Evolutionary conservation across 306 rosid genomes (phyloP), one percentile per base, ranked within the genome.

Genomic region (Ormosia emarginata): DNA sequence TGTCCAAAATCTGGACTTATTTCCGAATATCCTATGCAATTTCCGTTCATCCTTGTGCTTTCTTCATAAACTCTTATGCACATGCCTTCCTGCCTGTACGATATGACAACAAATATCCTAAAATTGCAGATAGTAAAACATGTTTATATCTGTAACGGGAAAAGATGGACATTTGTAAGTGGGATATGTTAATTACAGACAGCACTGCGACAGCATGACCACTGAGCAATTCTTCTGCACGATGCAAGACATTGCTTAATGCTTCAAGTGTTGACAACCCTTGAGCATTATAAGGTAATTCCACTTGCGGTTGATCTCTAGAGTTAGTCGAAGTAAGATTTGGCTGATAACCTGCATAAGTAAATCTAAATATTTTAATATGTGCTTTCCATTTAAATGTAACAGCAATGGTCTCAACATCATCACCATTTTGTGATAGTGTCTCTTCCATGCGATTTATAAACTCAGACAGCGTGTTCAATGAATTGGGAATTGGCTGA

Each of bases 401-500:
- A 78, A 57, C 30, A 24, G 24, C 24, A 24, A 24, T 24, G 24
- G 32, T 81, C 50, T 52, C 61, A 59, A n/a, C 18, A 75, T 63
- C 81, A 74, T 83, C 78, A 90, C 94, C 97, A 84, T 90, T 91
- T 77, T 88, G 92, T 24, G 93, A 86, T 8, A 96, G 80, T 59
- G 89, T 71, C 80, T 81, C 89, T 91, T 96, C 97, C 97, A 96
- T 87, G 83, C 81, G 90, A 79, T 85, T 91, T 85, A 93, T 91
- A 83, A 96, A 96, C 92, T 87, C 98, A 2, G 90, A 84, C 63
- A 96, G 89, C 5, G 99, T 92, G 81, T 53, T 87, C 91, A 96
- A 68, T 55, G 99, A 88, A 81, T 92, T 80, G 30, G 99, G 97
- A 78, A 93, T 91, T 71, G 99, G 97, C 99, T 96, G 94, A 84